These are phyloP conservation scores for Pleurotus giganteus DNA, from an alignment of 768 basidiomycete genomes.

Conservation along the genomic window DNA sequence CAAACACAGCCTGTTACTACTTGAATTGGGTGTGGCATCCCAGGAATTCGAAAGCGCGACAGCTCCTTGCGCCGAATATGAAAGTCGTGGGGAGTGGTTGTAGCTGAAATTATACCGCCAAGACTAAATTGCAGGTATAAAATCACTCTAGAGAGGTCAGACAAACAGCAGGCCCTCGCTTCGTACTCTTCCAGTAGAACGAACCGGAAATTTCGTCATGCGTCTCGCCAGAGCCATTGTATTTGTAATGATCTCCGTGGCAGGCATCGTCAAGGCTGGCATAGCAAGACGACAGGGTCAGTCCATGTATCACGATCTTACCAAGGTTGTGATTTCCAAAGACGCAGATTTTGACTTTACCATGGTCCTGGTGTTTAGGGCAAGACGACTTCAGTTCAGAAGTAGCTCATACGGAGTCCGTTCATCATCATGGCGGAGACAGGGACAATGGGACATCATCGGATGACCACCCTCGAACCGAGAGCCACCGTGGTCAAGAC, in stretches of 20 bases:
- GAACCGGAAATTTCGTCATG: not conserved
- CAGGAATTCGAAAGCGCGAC: not conserved
- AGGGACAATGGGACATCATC: not conserved
- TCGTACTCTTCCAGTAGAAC: not conserved
- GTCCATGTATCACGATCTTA: not conserved
- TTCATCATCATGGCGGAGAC: slow-evolving; percentile 4
- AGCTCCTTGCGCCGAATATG: not conserved
- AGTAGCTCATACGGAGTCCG: not conserved
- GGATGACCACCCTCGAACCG: slow-evolving; percentile 6
- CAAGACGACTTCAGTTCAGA: slow-evolving; percentile 7
- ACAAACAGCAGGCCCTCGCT: not conserved
- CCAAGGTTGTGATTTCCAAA: slow-evolving; percentile 1
- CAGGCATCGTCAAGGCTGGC: not conserved
- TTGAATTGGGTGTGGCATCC: not conserved
- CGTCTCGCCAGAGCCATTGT: not conserved
- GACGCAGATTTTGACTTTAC: not conserved
- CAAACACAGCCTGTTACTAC: slow-evolving; percentile 1
- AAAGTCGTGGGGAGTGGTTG: slow-evolving; percentile 1
- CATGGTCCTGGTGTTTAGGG: not conserved
- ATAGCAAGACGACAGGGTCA: slow-evolving; percentile 6
- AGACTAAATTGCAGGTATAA: slow-evolving; percentile 2
- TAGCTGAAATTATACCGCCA: not conserved
- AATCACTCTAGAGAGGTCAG: not conserved
- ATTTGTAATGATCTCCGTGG: not conserved
- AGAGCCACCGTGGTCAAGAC: slow-evolving; percentile 7